Base-by-base conservation (phyloP, 805 yeast genomes). In the Metschnikowia arizonensis region DNA sequence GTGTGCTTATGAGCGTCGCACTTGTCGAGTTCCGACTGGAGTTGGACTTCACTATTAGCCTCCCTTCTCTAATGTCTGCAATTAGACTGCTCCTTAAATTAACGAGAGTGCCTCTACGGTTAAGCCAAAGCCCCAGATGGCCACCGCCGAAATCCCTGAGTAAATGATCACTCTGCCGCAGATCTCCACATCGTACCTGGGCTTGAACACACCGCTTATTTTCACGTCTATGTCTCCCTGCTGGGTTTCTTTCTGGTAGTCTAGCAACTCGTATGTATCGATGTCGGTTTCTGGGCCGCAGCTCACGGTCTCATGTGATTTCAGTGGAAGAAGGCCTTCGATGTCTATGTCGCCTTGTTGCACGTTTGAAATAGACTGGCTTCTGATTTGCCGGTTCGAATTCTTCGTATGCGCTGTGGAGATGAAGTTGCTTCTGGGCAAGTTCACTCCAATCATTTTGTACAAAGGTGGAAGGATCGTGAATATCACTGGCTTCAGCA, bases 111-210 rank as follows among this genome's bases (percentile, higher is more conserved):
- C 23, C 40, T 55, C 52, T n/a, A 61, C 53, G 11, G 55, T 57
- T 19, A 61, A 36, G 8, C 61, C 61, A 46, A 66, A 64, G 11
- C 72, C 73, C 73, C 74, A 69, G 18, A 77, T 63, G 0, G 85
- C 83, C 26, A 76, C 63, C 23, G 72, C 56, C 0, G 93, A 76
- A 24, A 91, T 79, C 0, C 98, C 98, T 1, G 86, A 83, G 64
- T 91, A 91, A 1, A 89, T 85, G 14, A 85, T 64, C 50, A 86
- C 68, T 56, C 95, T 74, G 8, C 93, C 89, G 26, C 87, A 64
- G 3, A 88, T 85, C 50, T 85, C 91, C 25, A 85, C 82, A 46
- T 82, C 89, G 54, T 83, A 82, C 40, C 90, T 73, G 2, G 80
- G 76, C 46, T 72, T 73, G 56, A 77, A 78, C 0, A 80, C 85